A percentile compares a stretch with the other conserved stretches of the same genome.
Conservation (phyloP, 176 grass and related monocot genomes). For the Ananas comosus region DNA sequence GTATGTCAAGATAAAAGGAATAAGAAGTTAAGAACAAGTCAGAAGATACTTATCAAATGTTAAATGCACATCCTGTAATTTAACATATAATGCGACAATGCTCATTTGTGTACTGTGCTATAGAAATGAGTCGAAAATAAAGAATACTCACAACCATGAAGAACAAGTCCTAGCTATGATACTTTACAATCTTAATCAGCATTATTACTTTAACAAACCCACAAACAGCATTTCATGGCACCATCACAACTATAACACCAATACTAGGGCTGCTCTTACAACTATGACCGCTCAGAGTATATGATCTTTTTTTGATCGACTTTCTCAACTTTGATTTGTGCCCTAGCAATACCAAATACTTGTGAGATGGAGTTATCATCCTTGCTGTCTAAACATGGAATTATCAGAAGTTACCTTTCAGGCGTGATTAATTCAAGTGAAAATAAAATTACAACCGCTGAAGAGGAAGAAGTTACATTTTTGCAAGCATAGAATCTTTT, state of each 20-base stretch:
- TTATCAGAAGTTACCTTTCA: neutral
- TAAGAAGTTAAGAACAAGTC: slow-evolving; percentile 1
- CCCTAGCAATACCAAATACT: neutral
- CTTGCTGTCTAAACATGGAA: neutral
- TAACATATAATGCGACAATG: too few relatives aligned
- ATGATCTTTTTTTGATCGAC: too few relatives aligned
- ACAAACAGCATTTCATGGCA: too few relatives aligned
- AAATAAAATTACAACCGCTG: neutral
- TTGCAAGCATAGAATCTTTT: neutral
- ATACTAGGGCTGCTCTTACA: too few relatives aligned
- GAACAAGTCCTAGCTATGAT: neutral
- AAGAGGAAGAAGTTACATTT: neutral
- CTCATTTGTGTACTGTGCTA: too few relatives aligned
- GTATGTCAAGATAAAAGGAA: neutral
- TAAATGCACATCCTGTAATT: too few relatives aligned
- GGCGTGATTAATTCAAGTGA: neutral
- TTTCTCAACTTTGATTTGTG: too few relatives aligned
- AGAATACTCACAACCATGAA: neutral
- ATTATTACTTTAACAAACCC: too few relatives aligned
- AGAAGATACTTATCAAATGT: neutral
- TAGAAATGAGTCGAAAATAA: too few relatives aligned
- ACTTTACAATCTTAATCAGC: too few relatives aligned
- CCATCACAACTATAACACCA: too few relatives aligned
- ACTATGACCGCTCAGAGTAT: too few relatives aligned
- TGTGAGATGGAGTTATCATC: neutral